Evolutionary conservation across 371 early-diverging fungal species (phyloP).

Genomic region (Funneliformis caledonium): DNA sequence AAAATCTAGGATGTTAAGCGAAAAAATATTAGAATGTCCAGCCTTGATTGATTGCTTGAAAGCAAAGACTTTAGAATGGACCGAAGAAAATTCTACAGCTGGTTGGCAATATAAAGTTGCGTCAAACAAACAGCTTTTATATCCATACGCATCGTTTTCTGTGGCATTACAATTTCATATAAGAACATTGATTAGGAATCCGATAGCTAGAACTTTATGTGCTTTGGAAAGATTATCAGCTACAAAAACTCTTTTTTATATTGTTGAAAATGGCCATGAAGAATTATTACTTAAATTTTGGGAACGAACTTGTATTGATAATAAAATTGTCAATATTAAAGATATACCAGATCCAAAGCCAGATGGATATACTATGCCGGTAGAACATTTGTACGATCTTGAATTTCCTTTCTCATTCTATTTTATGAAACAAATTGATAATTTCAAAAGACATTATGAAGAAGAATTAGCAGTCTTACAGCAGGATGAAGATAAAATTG

Average conservation of each 20-base stretch:
- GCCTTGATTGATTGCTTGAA: conserved; percentile 14
- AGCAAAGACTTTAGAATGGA: conserved; percentile 10
- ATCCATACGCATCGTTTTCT: conserved; percentile 34
- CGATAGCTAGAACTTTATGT: conserved; percentile 36
- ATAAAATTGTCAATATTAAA: conserved; percentile 24
- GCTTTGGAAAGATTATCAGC: conserved; percentile 25
- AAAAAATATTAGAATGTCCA: conserved; percentile 17
- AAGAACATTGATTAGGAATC: conserved; percentile 23
- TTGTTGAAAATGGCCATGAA: background rate
- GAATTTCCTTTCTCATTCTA: conserved; percentile 39
- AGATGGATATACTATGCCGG: conserved; percentile 18
- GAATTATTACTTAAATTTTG: conserved; percentile 5
- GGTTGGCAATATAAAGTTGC: conserved; percentile 40
- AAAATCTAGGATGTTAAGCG: background rate
- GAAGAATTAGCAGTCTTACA: conserved; percentile 16
- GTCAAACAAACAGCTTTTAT: conserved; percentile 30
- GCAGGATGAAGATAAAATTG: conserved; percentile 10
- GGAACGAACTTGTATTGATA: background rate
- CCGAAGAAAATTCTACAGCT: background rate
- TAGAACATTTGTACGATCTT: background rate
- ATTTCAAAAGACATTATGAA: conserved; percentile 31
- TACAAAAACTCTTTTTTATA: background rate
- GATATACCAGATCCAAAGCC: conserved; percentile 19
- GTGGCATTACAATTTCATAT: conserved; percentile 34
- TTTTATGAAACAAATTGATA: conserved; percentile 36